Percentiles rank a stretch among this genome's conserved stretches.
Conservation (phyloP, 345 rosid species). For the Eucalyptus decipiens region DNA sequence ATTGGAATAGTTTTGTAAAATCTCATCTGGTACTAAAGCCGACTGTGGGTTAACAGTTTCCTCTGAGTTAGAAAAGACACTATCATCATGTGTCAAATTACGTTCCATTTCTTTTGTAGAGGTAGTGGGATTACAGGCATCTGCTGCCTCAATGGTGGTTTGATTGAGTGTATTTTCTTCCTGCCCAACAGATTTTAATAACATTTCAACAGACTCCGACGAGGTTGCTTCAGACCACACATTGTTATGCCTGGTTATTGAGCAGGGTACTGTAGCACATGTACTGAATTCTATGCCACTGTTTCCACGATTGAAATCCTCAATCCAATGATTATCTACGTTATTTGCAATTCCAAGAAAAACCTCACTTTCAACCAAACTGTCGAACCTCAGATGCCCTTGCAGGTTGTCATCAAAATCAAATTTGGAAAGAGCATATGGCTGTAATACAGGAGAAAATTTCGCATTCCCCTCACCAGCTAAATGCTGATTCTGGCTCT, state of each 20-base stretch:
- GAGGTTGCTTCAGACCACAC: conserved; percentile 83
- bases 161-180: conserved; percentile 53
- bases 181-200: conserved; percentile 89
- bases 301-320: conserved; percentile 51
- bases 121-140: conserved; percentile 59
- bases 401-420: conserved; percentile 87
- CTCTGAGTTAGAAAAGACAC: conserved; percentile 13
- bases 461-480: conserved; percentile 79
- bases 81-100: conserved; percentile 24
- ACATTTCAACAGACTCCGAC: conserved; percentile 38
- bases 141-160: conserved; percentile 33
- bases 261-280: conserved; percentile 71
- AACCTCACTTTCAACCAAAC: conserved; percentile 33
- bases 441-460: conserved; percentile 53
- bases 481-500: conserved; percentile 85
- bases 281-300: conserved; percentile 71
- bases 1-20: conserved; percentile 14
- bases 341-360: conserved; percentile 40
- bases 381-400: conserved; percentile 23
- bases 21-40: conserved; percentile 15
- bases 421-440: conserved; percentile 81
- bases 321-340: conserved; percentile 90
- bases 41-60: conserved; percentile 18
- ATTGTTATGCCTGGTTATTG: conserved; percentile 71
- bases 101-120: conserved; percentile 66